These are phyloP conservation scores for Ustilago nuda DNA, from an alignment of 1,284 basidiomycete species.

Conservation along the genomic window DNA sequence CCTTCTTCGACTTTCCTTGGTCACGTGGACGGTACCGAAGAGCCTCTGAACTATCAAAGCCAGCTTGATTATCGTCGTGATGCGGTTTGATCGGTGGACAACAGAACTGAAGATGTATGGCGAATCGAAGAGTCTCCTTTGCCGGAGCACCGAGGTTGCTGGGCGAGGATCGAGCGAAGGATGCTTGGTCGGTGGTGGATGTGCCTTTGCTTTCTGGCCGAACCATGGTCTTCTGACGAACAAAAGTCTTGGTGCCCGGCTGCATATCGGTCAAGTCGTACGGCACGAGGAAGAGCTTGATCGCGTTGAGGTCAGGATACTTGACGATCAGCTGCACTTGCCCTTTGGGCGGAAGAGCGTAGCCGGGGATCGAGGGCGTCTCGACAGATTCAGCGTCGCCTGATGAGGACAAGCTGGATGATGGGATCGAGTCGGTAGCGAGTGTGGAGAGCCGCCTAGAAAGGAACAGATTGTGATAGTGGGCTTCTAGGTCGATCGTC, in stretches of 20 bases:
- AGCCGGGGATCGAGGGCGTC: constrained; percentile 71
- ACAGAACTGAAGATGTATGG: constrained; percentile 64
- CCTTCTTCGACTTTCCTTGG: constrained; percentile 2
- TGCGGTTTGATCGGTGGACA: constrained; percentile 24
- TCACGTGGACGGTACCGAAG: constrained; percentile 17
- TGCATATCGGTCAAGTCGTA: constrained; percentile 71
- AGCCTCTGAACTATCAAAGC: constrained; percentile 23
- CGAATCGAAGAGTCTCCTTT: constrained; percentile 58
- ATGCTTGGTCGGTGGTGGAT: not conserved
- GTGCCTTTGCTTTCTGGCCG: not conserved
- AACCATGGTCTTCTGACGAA: constrained; percentile 55
- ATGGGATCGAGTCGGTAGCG: not conserved
- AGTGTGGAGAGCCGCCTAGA: constrained; percentile 9
- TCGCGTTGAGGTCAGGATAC: constrained; percentile 69
- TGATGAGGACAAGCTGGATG: not conserved
- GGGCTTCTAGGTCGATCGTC: constrained; percentile 68
- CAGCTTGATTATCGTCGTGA: constrained; percentile 21
- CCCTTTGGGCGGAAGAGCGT: constrained; percentile 71
- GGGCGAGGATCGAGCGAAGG: not conserved
- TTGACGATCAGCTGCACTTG: constrained; percentile 73
- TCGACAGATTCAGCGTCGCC: constrained; percentile 2
- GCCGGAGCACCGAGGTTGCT: constrained; percentile 4
- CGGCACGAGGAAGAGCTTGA: constrained; percentile 73
- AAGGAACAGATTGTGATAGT: constrained; percentile 55
- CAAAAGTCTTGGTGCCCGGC: constrained; percentile 59